Base-by-base conservation (phyloP, 108 stramenopile genomes). In the Nannochloropsis oceanica region DNA sequence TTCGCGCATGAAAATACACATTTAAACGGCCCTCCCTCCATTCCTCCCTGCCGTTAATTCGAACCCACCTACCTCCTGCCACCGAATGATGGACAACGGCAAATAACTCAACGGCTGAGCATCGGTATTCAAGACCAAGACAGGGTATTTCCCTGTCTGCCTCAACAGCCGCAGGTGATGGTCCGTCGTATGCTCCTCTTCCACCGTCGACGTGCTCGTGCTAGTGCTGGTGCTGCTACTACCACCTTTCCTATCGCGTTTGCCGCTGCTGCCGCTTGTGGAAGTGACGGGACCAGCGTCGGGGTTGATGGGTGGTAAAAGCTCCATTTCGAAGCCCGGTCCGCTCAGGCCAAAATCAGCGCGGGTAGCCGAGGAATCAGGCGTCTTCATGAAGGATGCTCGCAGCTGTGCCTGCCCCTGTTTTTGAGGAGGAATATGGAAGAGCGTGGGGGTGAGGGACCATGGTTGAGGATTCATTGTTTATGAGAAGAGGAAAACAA, bases 101-200 rank as follows among this genome's bases (percentile, higher is more conserved):
- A 89, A 42, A 87, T 89, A 90, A 8, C 88, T 89, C 44, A 91
- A 80, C 10, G 91, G 91, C 73, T 84, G 86, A 44, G 86, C 90
- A 87, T 91, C 91, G 12, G 91, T 90, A 81, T 91, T 91, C 24
- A 91, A 86, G 59, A 91, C 91, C 14, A 91, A 88, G 26, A 83
- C 88, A 5, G 89, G 89, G 86, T 85, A 89, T 9, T 73, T 73
- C 22, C 59, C 59, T 10, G 59, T 73, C 59, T 73, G 59, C n/a
- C 59, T 73, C 59, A 73, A 73, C 9, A 73, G 59, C 10, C 59
- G 59, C 22, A 73, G 9, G 0, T 73, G 59, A 9, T 73, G 59
- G 59, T 73, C 59, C 7, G 59, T 73, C 22, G 59, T 73, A n/a
- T 73, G 59, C 22, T 73, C 59, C n/a, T 73, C 59, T 18, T 73